phyloP scores from a whole-genome alignment of 306 rosid species.

The Ziziphus jujuba region DNA sequence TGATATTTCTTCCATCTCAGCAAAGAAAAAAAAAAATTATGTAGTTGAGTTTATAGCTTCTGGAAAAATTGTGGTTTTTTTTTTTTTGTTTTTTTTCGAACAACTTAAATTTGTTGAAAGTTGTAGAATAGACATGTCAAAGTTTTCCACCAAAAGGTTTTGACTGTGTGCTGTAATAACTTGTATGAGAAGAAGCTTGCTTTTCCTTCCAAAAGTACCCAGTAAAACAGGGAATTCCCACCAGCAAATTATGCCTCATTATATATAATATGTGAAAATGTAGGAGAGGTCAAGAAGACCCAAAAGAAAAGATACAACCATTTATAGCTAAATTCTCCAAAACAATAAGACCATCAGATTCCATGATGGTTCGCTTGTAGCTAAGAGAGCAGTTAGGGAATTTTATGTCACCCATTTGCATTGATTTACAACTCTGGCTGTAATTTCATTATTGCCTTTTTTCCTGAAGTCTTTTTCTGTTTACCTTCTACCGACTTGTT shows the following conservation, averaged over 20 bases:
- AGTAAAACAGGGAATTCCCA: not conserved
- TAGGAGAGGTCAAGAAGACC: not conserved
- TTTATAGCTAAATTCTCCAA: constrained; percentile 34
- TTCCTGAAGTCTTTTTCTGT: constrained; percentile 42
- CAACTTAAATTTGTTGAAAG: too few species aligned
- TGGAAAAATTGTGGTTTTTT: too few species aligned
- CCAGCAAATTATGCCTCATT: too few species aligned
- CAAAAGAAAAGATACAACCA: constrained; percentile 30
- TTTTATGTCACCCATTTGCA: constrained; percentile 30
- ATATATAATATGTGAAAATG: too few species aligned
- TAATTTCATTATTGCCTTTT: constrained; percentile 45
- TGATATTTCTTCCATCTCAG: too few species aligned
- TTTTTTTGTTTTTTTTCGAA: too few species aligned
- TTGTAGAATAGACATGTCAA: too few species aligned
- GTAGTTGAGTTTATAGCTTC: too few species aligned
- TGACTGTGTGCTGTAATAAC: too few species aligned
- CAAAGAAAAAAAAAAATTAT: too few species aligned
- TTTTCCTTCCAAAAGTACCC: not conserved
- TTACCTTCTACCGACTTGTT: constrained; percentile 49
- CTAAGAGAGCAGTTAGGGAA: constrained; percentile 54
- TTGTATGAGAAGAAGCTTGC: too few species aligned
- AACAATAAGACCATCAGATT: constrained; percentile 26
- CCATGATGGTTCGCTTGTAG: constrained; percentile 46
- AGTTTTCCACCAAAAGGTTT: too few species aligned
- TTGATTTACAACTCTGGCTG: constrained; percentile 43